Evolutionary conservation across 2,329 filamentous ascomycete species (phyloP).

Genomic region (Aspergillus niger): DNA sequence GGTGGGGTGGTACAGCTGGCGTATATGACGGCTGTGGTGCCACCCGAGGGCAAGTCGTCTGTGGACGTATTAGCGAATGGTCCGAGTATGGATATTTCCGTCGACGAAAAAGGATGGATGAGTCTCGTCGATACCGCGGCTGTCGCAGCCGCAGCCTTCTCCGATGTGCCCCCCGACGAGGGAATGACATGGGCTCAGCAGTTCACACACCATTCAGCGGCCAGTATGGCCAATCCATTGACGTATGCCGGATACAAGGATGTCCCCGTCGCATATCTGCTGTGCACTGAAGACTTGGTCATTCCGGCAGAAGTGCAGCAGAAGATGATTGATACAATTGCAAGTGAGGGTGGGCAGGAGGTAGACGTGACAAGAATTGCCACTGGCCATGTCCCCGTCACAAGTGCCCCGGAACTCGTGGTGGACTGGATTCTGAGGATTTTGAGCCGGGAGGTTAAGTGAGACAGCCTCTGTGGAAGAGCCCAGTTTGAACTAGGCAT

Average conservation of each 20-base stretch:
- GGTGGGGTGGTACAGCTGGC: not conserved
- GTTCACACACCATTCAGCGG: not conserved
- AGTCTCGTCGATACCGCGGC: not conserved
- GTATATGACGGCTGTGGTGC: not conserved
- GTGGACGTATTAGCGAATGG: not conserved
- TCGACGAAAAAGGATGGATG: not conserved
- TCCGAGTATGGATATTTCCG: not conserved
- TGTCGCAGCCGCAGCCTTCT: not conserved
- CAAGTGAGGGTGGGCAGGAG: not conserved
- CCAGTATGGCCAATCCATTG: not conserved
- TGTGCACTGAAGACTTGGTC: not conserved
- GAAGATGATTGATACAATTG: not conserved
- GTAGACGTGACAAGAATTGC: slow-evolving; percentile 1
- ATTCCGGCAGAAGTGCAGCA: not conserved
- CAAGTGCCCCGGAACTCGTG: not conserved
- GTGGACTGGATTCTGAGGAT: not conserved
- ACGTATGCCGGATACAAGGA: slow-evolving; percentile 5
- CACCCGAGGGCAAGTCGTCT: not conserved
- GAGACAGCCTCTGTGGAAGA: not conserved
- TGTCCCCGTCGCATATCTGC: not conserved
- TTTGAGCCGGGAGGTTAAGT: not conserved
- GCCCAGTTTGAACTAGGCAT: no score
- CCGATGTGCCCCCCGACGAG: not conserved
- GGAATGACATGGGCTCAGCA: not conserved
- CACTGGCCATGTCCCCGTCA: not conserved